Evolutionary conservation across 257 asterid species (phyloP), one percentile per base, ranked within the genome.

Genomic region (Solanum pimpinellifolium): DNA sequence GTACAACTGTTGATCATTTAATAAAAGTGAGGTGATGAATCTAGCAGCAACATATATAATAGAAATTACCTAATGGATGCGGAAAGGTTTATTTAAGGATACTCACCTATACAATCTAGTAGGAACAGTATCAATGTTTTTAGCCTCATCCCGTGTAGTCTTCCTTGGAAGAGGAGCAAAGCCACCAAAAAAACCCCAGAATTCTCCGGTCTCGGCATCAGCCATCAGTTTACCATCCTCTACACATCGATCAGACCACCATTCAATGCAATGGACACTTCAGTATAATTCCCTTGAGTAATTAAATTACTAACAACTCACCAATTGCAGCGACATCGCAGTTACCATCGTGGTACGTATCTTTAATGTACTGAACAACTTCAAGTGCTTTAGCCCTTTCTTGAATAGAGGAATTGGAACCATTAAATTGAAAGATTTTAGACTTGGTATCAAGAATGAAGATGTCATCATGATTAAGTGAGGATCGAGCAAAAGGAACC

Each of bases 111-210:
- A 96, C 90, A 97, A 94, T 94, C 91, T 96, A 78, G 94, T 80
- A 70, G 95, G 89, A 91, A 65, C 87, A 88, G 68, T 87, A 90
- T 90, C 93, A 46, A 87, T 87, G 86, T 82, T 91, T 88, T 90
- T 90, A 85, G 91, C 60, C 85, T 92, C 98, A 88, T 93, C 92
- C 8, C 87, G 84, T 75, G 88, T 83, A 73, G 94, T 85, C 94
- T 94, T 97, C 94, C 96, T 96, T 23, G 99, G 96, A 88, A 97
- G 99, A 75, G 99, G 99, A 87, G 99, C 99, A 94, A 97, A 97
- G 86, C 99, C 99, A 92, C 99, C 99, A 93, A 97, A 97, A 87
- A 96, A 89, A 70, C 96, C 98, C 99, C 99, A 97, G 89, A 97
- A 97, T 83, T 97, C 99, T 88, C 99, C 99, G 7, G 98, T 93